Conservation (phyloP, 2,329 filamentous ascomycete species). For the Calycina marina region DNA sequence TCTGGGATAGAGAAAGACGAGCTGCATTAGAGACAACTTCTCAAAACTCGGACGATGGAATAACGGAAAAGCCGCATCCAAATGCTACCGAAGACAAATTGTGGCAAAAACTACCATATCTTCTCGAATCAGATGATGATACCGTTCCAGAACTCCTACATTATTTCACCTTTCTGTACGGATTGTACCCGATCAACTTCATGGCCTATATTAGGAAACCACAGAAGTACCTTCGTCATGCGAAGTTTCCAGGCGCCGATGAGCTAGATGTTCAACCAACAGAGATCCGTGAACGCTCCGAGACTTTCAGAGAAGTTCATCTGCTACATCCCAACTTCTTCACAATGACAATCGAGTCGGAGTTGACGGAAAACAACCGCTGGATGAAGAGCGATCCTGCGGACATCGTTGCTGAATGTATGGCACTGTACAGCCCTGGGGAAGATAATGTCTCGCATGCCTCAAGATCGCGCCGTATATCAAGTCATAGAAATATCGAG, state of each 20-base stretch:
- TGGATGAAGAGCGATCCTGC: conserved; percentile 70
- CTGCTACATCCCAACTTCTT: conserved; percentile 77
- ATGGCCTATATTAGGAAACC: conserved; percentile 78
- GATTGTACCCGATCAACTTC: conserved; percentile 72
- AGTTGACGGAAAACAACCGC: conserved; percentile 59
- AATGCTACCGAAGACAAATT: conserved; percentile 25
- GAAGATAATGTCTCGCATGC: conserved; percentile 10
- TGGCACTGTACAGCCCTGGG: conserved; percentile 41
- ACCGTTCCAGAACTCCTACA: conserved; percentile 52
- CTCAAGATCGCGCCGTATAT: conserved; percentile 7
- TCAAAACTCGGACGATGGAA: conserved; percentile 2
- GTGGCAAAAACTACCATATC: conserved; percentile 53
- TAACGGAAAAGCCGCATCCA: conserved; percentile 19
- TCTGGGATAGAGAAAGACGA: conserved; percentile 45
- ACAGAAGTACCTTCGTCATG: conserved; percentile 60
- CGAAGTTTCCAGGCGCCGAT: conserved; percentile 53
- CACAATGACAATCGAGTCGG: conserved; percentile 62
- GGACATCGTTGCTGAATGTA: conserved; percentile 68
- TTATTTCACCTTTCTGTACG: conserved; percentile 73
- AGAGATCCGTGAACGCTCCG: conserved; percentile 62
- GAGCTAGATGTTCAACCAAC: conserved; percentile 67
- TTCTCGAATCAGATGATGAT: conserved; percentile 46
- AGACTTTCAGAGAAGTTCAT: conserved; percentile 59
- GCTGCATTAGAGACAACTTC: conserved; percentile 1
- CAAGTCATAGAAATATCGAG: conserved; percentile 7